phyloP scores from a whole-genome alignment of 371 early-diverging fungal species.

The Mucor saturninus region DNA sequence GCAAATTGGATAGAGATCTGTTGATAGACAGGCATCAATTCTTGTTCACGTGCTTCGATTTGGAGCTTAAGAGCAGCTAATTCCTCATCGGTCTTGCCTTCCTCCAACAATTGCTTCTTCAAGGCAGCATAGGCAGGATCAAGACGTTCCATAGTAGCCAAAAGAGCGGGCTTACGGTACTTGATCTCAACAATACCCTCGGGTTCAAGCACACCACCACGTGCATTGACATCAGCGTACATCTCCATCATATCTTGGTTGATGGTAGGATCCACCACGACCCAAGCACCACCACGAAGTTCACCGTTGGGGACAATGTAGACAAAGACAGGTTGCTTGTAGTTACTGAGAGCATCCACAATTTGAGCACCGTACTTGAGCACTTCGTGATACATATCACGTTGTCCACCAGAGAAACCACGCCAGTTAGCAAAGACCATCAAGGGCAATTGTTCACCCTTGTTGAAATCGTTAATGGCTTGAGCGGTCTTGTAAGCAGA shows the following conservation, averaged over 20 bases:
- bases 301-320: constrained; percentile 96
- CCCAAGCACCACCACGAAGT: constrained; percentile 99
- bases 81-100: constrained; percentile 51
- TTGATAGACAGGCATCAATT: constrained; percentile 87
- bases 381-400: constrained; percentile 98
- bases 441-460: constrained; percentile 97
- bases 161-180: constrained; percentile 91
- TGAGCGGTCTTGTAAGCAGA: constrained; percentile 99
- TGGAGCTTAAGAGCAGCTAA: constrained; percentile 67
- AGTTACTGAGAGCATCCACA: constrained; percentile 93
- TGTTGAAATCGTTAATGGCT: constrained; percentile 97
- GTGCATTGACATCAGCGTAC: constrained; percentile 91
- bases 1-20: constrained; percentile 97
- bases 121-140: constrained; percentile 77
- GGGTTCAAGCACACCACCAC: constrained; percentile 98
- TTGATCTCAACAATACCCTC: constrained; percentile 99
- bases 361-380: constrained; percentile 98
- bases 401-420: constrained; percentile 99
- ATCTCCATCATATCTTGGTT: constrained; percentile 98
- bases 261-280: constrained; percentile 98
- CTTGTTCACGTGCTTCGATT: constrained; percentile 84
- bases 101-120: constrained; percentile 67
- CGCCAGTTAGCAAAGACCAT: constrained; percentile 99
- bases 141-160: constrained; percentile 92
- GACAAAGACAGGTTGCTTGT: constrained; percentile 97